A percentile compares a stretch with the other conserved stretches of the same genome.
These are phyloP conservation scores for Ophiostoma tasmaniense DNA, from an alignment of 2,329 filamentous ascomycete species.

Conservation along the genomic window DNA sequence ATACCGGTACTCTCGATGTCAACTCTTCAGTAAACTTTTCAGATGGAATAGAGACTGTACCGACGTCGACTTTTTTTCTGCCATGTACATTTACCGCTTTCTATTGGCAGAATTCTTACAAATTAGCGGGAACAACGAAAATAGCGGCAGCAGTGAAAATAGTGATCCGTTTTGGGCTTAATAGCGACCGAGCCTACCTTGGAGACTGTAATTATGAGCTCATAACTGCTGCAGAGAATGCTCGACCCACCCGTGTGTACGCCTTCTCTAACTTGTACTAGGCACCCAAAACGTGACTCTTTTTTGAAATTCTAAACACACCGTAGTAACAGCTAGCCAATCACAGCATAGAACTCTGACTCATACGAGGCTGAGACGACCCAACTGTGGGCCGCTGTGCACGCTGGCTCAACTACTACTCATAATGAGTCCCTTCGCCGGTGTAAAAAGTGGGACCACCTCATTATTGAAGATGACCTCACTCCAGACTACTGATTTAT, in stretches of 20 bases:
- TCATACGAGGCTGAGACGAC: constrained; percentile 18
- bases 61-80: constrained; percentile 4
- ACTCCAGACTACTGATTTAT: neutral
- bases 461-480: neutral
- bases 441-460: neutral
- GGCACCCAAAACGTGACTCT: constrained; percentile 9
- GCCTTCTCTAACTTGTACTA: neutral
- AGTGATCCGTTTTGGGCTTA: too few relatives aligned
- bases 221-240: too few relatives aligned
- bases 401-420: neutral
- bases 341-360: constrained; percentile 8
- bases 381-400: constrained; percentile 8
- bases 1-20: neutral
- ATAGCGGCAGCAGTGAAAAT: too few relatives aligned
- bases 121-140: constrained; percentile 3
- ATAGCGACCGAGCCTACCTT: too few relatives aligned
- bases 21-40: neutral
- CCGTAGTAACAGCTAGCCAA: neutral
- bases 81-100: neutral
- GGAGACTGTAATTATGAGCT: too few relatives aligned
- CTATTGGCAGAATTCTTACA: constrained; percentile 8
- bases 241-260: too few relatives aligned
- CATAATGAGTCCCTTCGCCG: neutral
- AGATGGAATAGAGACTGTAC: neutral
- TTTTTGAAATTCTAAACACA: neutral